Evolutionary conservation across 2,329 filamentous ascomycete species (phyloP).

Genomic region (Exserohilum turcica): DNA sequence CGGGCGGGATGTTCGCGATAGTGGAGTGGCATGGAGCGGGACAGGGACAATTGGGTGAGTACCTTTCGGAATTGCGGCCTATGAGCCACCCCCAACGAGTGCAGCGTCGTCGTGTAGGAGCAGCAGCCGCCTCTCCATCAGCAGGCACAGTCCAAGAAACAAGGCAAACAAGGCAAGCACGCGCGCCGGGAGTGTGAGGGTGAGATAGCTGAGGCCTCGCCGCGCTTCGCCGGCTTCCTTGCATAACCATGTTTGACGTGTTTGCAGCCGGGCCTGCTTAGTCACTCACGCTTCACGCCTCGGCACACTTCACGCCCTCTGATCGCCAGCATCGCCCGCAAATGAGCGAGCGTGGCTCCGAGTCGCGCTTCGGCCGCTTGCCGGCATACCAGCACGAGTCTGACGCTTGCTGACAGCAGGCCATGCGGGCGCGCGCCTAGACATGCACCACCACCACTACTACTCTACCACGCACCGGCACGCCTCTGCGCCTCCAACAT

Average conservation of each 20-base stretch:
- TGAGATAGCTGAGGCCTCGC: constrained; percentile 16
- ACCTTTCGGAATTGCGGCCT: constrained; percentile 28
- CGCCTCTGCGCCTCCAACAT: background rate
- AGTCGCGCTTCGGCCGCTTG: no score
- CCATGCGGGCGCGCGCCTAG: background rate
- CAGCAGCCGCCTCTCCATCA: constrained; percentile 44
- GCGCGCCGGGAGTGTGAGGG: constrained; percentile 21
- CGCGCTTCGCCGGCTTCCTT: constrained; percentile 13
- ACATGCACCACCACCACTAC: background rate
- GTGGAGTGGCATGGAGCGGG: constrained; percentile 26
- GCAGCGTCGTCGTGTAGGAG: constrained; percentile 42
- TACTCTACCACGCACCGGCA: background rate
- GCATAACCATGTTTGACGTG: constrained; percentile 14
- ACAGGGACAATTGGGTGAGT: constrained; percentile 21
- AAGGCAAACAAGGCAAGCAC: constrained; percentile 19
- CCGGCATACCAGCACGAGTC: background rate
- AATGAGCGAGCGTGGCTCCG: no score
- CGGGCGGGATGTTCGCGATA: constrained; percentile 26
- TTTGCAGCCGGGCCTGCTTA: constrained; percentile 11
- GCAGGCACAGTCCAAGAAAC: constrained; percentile 32
- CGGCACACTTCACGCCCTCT: background rate
- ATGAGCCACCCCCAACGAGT: constrained; percentile 41
- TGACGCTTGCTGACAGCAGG: background rate
- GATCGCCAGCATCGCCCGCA: no score
- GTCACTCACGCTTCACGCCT: background rate